Evolutionary conservation across 441 rosid species (phyloP).

Genomic region (Erodium trifolium): DNA sequence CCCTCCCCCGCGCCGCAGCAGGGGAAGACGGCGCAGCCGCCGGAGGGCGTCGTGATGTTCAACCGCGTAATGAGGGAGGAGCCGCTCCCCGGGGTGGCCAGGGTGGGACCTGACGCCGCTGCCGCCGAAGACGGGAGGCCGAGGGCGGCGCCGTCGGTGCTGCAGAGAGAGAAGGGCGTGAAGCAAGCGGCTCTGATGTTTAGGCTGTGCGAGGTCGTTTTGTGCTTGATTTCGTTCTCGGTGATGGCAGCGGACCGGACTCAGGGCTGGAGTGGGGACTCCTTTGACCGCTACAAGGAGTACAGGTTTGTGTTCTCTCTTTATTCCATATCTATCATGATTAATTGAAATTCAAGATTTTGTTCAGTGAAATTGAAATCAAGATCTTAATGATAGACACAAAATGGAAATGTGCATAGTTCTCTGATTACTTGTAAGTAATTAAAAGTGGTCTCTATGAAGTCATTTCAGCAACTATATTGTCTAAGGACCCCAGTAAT

Average conservation of each 20-base stretch:
- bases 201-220: constrained; percentile 51
- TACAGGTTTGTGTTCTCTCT: constrained; percentile 43
- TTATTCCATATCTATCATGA: background rate
- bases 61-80: constrained; percentile 41
- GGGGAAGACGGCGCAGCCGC: no score
- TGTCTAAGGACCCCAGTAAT: no score
- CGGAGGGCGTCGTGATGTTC: constrained; percentile 12
- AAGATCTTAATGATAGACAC: background rate
- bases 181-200: constrained; percentile 46
- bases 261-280: constrained; percentile 96
- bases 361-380: background rate
- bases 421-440: background rate
- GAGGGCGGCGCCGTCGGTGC: background rate
- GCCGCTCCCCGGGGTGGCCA: constrained; percentile 22
- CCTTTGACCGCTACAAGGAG: constrained; percentile 84
- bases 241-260: constrained; percentile 95
- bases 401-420: background rate
- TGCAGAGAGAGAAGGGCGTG: background rate
- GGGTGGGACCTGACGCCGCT: constrained; percentile 16
- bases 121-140: constrained; percentile 25
- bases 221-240: constrained; percentile 86
- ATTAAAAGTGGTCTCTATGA: no score
- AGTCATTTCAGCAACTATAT: no score
- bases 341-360: background rate
- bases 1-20: no score